Conservation (phyloP, 2,329 filamentous ascomycete species). For the Aspergillus bombycis region DNA sequence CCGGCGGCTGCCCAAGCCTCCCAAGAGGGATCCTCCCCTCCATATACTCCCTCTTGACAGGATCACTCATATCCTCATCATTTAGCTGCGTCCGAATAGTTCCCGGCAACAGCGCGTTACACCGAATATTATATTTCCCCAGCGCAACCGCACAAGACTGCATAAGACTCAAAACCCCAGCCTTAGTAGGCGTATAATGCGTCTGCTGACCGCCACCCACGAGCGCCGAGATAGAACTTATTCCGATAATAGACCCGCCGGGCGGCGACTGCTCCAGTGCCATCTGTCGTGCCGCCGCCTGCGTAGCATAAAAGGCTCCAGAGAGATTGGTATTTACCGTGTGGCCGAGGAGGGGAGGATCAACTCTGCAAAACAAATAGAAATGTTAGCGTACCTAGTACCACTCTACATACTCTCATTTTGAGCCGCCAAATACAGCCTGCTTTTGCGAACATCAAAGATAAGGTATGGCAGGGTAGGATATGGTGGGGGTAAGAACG, state of each 20-base stretch:
- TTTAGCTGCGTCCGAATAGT: slow-evolving; percentile 85
- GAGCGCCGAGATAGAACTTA: slow-evolving; percentile 45
- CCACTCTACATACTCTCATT: background rate
- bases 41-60: slow-evolving; percentile 74
- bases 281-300: slow-evolving; percentile 86
- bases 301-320: slow-evolving; percentile 85
- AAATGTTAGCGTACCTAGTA: background rate
- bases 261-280: slow-evolving; percentile 67
- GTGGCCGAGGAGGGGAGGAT: slow-evolving; percentile 68
- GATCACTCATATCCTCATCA: slow-evolving; percentile 76
- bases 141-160: slow-evolving; percentile 80
- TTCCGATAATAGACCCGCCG: slow-evolving; percentile 73
- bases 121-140: slow-evolving; percentile 74
- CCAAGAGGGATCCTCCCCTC: slow-evolving; percentile 79
- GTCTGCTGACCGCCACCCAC: slow-evolving; percentile 74
- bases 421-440: background rate
- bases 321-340: slow-evolving; percentile 81
- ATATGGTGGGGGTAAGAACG: slow-evolving; percentile 21
- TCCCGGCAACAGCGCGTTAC: slow-evolving; percentile 81
- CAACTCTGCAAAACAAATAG: slow-evolving; percentile 52
- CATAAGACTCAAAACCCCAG: slow-evolving; percentile 78
- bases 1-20: slow-evolving; percentile 69
- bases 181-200: slow-evolving; percentile 89
- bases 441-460: background rate
- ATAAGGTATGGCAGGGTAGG: background rate